Percentiles rank a stretch among this genome's conserved stretches.
Conservation (phyloP, 106 monocot species). For the Dioscorea dumetorum region DNA sequence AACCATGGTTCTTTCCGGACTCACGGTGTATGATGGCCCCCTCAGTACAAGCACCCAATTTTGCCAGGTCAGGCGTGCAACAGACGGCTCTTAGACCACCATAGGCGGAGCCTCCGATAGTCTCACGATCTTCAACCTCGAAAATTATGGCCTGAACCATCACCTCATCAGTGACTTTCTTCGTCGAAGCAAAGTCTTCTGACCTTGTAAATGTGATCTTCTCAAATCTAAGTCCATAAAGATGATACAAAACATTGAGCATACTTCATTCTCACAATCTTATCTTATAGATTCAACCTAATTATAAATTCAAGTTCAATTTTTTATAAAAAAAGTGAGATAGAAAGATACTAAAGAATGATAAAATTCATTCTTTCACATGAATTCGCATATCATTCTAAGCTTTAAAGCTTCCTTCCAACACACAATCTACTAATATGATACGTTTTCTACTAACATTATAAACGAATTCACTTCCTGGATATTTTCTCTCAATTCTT, state of each 20-base stretch:
- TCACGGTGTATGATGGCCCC: constrained; percentile 63
- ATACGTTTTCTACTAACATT: too few relatives aligned
- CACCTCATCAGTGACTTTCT: constrained; percentile 26
- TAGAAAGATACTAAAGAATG: too few relatives aligned
- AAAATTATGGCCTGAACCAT: constrained; percentile 82
- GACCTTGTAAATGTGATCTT: constrained; percentile 68
- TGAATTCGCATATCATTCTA: too few relatives aligned
- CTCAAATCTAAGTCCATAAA: constrained; percentile 54
- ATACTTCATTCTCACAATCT: not conserved
- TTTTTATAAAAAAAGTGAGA: too few relatives aligned
- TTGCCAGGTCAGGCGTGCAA: constrained; percentile 92
- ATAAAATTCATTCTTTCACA: too few relatives aligned
- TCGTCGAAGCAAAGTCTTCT: constrained; percentile 34
- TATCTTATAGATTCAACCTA: too few relatives aligned
- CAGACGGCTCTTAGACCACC: constrained; percentile 92
- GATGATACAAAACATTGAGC: not conserved
- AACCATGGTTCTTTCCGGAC: constrained; percentile 49
- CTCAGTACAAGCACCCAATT: constrained; percentile 71
- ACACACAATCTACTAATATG: too few relatives aligned
- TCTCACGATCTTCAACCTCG: constrained; percentile 82
- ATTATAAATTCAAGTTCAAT: too few relatives aligned
- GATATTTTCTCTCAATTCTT: too few relatives aligned
- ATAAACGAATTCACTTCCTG: too few relatives aligned
- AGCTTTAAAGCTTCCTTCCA: too few relatives aligned
- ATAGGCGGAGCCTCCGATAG: constrained; percentile 89